Base-by-base conservation (phyloP, 2,329 filamentous ascomycete genomes). In the Sodiomyces alkalinus region DNA sequence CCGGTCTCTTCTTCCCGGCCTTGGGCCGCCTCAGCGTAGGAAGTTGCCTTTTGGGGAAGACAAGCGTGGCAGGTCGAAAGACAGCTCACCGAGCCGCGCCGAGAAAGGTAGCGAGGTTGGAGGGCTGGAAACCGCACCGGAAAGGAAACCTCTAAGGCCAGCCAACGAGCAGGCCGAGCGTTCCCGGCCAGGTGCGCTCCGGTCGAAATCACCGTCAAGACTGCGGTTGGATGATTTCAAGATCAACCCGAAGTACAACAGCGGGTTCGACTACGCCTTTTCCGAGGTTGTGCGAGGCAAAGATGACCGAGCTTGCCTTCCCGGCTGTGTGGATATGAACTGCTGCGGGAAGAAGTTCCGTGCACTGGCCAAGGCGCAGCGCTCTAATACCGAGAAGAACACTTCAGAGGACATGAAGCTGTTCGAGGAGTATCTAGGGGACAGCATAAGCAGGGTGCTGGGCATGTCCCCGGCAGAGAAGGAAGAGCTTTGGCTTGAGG, bases 301-400 rank as follows among this genome's bases (percentile, higher is more conserved):
- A 37, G 66, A 71, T 7, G 70, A 78, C 22, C 74, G 82, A 19
- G 69, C 74, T 27, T 76, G 70, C 34, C 58, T 92, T 7, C 64
- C 72, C 3, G 80, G 80, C 9, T 93, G 86, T 46, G 76, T 72
- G 3, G 71, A 78, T 29, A 61, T 74, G 25, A 65, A 74, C 31
- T 94, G 86, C 51, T 92, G 83, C 41, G 80, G 81, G 13, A 68
- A 68, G 22, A 58, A 70, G 6, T 83, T 85, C 40, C 67, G 71
- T 14, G 60, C 63, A n/a, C 61, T 85, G 43, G 80, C 79, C 17
- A 44, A 57, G 8, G 60, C 60, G 2, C 60, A 64, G 33, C 60
- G 62, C 5, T 53, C 50, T 11, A 45, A 52, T 22, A 39, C 46
- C 3, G 51, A 55, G n/a, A 15, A 37, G 63, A 33, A 48, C 47